phyloP scores from a whole-genome alignment of 345 rosid genomes.

The Populus nigra region DNA sequence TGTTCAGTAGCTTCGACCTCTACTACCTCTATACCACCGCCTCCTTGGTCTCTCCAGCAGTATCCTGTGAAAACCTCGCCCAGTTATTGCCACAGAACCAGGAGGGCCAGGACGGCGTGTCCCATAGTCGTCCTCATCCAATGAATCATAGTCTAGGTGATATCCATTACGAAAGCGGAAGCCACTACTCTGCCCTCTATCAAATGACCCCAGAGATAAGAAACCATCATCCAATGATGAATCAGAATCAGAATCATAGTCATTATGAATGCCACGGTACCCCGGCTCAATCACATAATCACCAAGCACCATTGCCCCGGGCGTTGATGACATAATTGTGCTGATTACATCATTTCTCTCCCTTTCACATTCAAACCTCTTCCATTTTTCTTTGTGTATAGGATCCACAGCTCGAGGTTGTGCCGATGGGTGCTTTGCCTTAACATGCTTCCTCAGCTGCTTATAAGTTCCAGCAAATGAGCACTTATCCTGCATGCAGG shows the following conservation, averaged over 20 bases:
- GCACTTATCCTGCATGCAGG: constrained; percentile 79
- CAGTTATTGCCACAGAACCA: constrained; percentile 35
- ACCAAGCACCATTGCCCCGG: constrained; percentile 77
- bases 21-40: constrained; percentile 43
- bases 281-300: constrained; percentile 87
- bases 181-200: constrained; percentile 29
- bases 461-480: constrained; percentile 58
- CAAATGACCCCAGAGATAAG: constrained; percentile 40
- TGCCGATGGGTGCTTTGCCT: constrained; percentile 68
- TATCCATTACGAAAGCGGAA: constrained; percentile 24
- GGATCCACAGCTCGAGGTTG: constrained; percentile 79
- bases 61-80: constrained; percentile 34
- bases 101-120: constrained; percentile 32
- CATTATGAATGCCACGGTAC: constrained; percentile 31
- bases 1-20: constrained; percentile 23
- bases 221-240: constrained; percentile 47
- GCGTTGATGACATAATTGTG: constrained; percentile 66
- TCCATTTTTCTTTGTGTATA: constrained; percentile 66
- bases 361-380: constrained; percentile 62
- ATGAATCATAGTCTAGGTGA: constrained; percentile 35
- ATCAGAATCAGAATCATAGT: constrained; percentile 54
- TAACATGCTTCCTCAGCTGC: constrained; percentile 76
- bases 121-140: constrained; percentile 42
- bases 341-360: constrained; percentile 72
- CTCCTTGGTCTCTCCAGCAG: constrained; percentile 42